phyloP scores from a whole-genome alignment of 768 basidiomycete species.

The Termitomyces heimii region DNA sequence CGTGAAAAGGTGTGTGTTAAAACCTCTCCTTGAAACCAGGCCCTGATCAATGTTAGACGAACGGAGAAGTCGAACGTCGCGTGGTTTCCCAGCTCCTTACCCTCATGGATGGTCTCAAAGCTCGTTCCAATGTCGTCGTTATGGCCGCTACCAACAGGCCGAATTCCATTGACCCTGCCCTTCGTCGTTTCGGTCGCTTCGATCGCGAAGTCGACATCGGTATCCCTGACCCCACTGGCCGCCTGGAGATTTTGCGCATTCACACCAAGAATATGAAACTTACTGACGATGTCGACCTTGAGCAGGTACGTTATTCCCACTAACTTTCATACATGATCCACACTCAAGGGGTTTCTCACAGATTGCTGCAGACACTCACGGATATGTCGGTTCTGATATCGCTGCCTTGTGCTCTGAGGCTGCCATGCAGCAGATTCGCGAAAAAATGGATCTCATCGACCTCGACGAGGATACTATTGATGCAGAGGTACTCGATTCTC shows the following conservation, averaged over 20 bases:
- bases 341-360: slow-evolving; percentile 25
- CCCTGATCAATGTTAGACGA: slow-evolving; percentile 55
- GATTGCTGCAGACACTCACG: slow-evolving; percentile 99
- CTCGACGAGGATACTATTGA: slow-evolving; percentile 98
- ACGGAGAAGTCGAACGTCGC: slow-evolving; percentile 99
- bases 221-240: slow-evolving; percentile 98
- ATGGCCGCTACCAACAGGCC: slow-evolving; percentile 99
- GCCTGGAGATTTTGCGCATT: slow-evolving; percentile 96
- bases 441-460: slow-evolving; percentile 99
- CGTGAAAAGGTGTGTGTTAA: slow-evolving; percentile 81
- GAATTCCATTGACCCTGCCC: slow-evolving; percentile 98
- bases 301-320: slow-evolving; percentile 52
- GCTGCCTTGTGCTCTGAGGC: slow-evolving; percentile 98
- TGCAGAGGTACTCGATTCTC: slow-evolving; percentile 96
- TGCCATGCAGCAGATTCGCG: slow-evolving; percentile 99
- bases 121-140: slow-evolving; percentile 97
- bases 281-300: slow-evolving; percentile 92
- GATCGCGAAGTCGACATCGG: slow-evolving; percentile 99
- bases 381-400: slow-evolving; percentile 97
- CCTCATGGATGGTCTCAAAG: slow-evolving; percentile 98
- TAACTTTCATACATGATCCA: not conserved
- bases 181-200: slow-evolving; percentile 98
- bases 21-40: not conserved
- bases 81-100: slow-evolving; percentile 98
- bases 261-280: slow-evolving; percentile 99